Percentiles rank a stretch among this genome's conserved stretches.
Evolutionary conservation across 306 rosid genomes (phyloP).

Genomic region (Quercus mongolica): DNA sequence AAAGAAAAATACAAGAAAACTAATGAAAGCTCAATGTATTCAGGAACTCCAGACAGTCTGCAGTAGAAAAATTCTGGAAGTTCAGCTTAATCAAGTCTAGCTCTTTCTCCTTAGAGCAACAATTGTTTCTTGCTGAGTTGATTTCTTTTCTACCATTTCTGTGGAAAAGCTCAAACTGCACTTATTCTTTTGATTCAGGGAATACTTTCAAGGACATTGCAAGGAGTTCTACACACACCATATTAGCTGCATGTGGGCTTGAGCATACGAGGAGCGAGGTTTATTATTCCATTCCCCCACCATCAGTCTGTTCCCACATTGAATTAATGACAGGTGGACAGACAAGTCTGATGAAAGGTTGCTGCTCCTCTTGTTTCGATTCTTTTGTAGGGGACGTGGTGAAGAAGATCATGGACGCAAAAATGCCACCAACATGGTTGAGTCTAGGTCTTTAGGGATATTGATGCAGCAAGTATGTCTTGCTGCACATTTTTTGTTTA

Average conservation of each 20-base stretch:
- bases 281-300: conserved; percentile 43
- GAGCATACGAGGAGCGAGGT: conserved; percentile 60
- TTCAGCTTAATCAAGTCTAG: too few relatives aligned
- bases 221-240: conserved; percentile 52
- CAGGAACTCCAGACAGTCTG: too few relatives aligned
- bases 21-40: too few relatives aligned
- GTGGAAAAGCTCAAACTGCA: conserved; percentile 10
- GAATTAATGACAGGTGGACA: conserved; percentile 52
- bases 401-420: conserved; percentile 57
- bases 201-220: conserved; percentile 48
- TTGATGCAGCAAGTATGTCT: conserved; percentile 14
- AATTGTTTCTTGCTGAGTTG: neutral
- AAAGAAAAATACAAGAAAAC: too few relatives aligned
- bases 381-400: conserved; percentile 63
- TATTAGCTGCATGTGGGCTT: conserved; percentile 73
- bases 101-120: too few relatives aligned
- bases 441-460: conserved; percentile 54
- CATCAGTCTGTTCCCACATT: conserved; percentile 62
- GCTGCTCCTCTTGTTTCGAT: conserved; percentile 85
- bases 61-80: too few relatives aligned
- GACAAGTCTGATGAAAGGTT: conserved; percentile 59
- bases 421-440: conserved; percentile 48
- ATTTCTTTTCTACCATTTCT: neutral
- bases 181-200: conserved; percentile 45
- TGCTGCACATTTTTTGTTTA: conserved; percentile 21